A percentile compares a stretch with the other conserved stretches of the same genome.
Evolutionary conservation across 2,329 filamentous ascomycete species (phyloP).

Genomic region (Leptographium procerum): DNA sequence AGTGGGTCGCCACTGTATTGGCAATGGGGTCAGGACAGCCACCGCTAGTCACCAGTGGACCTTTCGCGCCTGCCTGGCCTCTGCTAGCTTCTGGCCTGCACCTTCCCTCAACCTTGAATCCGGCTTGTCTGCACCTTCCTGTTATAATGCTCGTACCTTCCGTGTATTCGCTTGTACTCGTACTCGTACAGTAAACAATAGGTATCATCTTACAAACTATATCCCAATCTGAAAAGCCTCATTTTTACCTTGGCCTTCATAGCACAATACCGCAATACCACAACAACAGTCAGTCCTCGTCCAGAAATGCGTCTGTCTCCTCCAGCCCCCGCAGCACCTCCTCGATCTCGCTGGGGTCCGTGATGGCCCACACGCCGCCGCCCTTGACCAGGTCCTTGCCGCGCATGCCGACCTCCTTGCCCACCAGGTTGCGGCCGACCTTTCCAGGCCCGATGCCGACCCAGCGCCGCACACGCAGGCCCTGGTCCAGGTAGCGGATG

Average conservation of each 20-base stretch:
- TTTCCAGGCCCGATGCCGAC: slow-evolving; percentile 89
- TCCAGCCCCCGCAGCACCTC: slow-evolving; percentile 54
- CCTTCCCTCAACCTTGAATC: too few relatives aligned
- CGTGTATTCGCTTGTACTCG: too few relatives aligned
- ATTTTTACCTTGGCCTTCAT: neutral
- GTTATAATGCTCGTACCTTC: neutral
- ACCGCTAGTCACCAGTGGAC: neutral
- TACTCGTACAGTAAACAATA: neutral
- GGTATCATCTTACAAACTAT: neutral
- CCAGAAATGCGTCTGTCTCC: slow-evolving; percentile 41
- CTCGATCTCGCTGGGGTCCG: slow-evolving; percentile 65
- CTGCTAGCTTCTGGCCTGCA: too few relatives aligned
- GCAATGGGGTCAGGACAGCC: neutral
- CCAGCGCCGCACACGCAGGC: slow-evolving; percentile 72
- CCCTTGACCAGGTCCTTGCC: slow-evolving; percentile 69
- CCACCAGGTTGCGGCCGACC: slow-evolving; percentile 84
- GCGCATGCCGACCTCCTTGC: slow-evolving; percentile 86
- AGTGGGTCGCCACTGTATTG: neutral
- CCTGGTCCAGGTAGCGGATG: slow-evolving; percentile 77
- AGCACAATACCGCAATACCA: neutral
- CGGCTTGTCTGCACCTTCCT: neutral
- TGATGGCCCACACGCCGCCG: slow-evolving; percentile 87
- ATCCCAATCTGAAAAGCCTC: neutral
- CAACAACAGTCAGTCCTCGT: neutral
- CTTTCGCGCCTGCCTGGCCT: neutral